phyloP scores from a whole-genome alignment of 768 basidiomycete genomes.

The Suillus alpinus region DNA sequence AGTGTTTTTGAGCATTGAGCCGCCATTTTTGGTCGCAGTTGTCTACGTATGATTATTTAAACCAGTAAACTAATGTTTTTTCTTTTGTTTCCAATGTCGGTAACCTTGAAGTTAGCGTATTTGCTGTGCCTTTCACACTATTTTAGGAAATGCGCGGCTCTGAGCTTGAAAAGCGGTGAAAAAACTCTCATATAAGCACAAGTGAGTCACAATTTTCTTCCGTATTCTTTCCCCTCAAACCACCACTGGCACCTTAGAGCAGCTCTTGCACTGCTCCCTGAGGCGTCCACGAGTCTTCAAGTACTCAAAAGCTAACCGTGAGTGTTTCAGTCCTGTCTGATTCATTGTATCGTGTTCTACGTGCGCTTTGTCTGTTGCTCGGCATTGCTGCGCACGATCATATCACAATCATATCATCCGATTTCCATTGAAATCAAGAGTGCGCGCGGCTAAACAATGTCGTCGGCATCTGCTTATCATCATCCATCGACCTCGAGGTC shows the following conservation, averaged over 20 bases:
- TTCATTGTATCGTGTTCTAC: slow-evolving; percentile 29
- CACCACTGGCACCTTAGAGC: slow-evolving; percentile 21
- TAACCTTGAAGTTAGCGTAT: neutral
- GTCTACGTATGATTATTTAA: neutral
- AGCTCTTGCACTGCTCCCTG: slow-evolving; percentile 19
- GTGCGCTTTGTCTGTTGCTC: slow-evolving; percentile 21
- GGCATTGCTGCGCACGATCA: slow-evolving; percentile 20
- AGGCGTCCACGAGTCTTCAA: slow-evolving; percentile 17
- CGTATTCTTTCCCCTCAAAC: slow-evolving; percentile 13
- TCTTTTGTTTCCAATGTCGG: neutral
- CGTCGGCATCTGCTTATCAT: slow-evolving; percentile 8
- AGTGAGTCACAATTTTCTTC: slow-evolving; percentile 22
- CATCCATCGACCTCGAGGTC: slow-evolving; percentile 23
- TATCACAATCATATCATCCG: slow-evolving; percentile 9
- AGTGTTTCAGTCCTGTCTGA: slow-evolving; percentile 26
- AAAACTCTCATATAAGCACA: slow-evolving; percentile 25
- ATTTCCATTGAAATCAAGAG: slow-evolving; percentile 30
- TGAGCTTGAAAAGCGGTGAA: slow-evolving; percentile 37
- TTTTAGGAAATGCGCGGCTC: slow-evolving; percentile 24
- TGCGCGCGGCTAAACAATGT: slow-evolving; percentile 14
- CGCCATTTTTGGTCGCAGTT: neutral
- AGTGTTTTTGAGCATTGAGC: neutral
- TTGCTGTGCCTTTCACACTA: slow-evolving; percentile 21
- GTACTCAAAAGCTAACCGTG: slow-evolving; percentile 19
- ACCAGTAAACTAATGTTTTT: neutral